Conservation (phyloP, 1,284 basidiomycete species). For the Testicularia cyperi region DNA sequence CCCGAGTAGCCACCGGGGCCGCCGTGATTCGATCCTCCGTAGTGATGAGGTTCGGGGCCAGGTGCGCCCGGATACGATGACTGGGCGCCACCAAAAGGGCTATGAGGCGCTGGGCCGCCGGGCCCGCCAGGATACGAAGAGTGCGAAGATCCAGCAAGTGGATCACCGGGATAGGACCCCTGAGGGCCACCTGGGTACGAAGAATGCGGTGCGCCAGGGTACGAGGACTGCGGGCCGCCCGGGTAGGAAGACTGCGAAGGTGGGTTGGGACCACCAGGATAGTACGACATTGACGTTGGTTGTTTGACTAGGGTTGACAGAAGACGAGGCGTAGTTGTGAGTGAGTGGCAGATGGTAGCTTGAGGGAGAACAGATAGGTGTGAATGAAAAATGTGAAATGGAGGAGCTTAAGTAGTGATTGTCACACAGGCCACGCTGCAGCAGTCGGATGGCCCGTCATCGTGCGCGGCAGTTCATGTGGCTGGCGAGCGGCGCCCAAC, state of each 20-base stretch:
- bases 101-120: no score
- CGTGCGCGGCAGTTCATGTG: no score
- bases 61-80: conserved; percentile 13
- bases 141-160: conserved; percentile 6
- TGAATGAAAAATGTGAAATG: no score
- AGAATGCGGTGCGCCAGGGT: conserved; percentile 18
- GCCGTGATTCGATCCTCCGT: not conserved
- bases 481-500: no score
- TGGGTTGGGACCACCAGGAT: conserved; percentile 1
- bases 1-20: not conserved
- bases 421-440: no score
- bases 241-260: conserved; percentile 22
- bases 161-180: conserved; percentile 16
- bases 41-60: conserved; percentile 7
- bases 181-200: conserved; percentile 19
- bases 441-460: no score
- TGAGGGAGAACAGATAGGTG: no score
- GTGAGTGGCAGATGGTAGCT: no score
- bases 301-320: no score
- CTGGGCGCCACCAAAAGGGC: no score
- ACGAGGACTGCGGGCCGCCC: conserved; percentile 21
- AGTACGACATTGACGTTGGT: not conserved
- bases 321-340: no score
- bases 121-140: conserved; percentile 14
- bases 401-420: no score